phyloP scores from a whole-genome alignment of 495 filamentous ascomycete species.

The Aspergillus baeticus region DNA sequence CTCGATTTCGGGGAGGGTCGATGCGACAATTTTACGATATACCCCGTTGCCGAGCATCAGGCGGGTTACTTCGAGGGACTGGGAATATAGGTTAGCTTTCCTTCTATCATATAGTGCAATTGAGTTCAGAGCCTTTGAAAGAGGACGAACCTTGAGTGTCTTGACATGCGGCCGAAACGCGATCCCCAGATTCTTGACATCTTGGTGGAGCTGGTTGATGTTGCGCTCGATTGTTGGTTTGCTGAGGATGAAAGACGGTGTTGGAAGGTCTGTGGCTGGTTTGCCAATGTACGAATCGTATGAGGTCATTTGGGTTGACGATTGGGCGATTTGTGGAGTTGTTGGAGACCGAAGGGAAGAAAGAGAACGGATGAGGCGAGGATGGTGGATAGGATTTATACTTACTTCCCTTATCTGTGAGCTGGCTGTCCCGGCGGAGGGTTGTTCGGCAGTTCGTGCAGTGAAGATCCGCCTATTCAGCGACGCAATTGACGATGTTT shows the following conservation, averaged over 20 bases:
- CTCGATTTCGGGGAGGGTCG: slow-evolving; percentile 30
- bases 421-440: not conserved
- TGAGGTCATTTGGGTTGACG: slow-evolving; percentile 24
- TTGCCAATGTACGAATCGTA: slow-evolving; percentile 30
- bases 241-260: slow-evolving; percentile 32
- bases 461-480: too few relatives aligned
- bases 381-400: not conserved
- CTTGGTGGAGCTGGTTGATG: slow-evolving; percentile 25
- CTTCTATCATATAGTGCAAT: not conserved
- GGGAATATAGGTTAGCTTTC: not conserved
- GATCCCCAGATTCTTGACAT: slow-evolving; percentile 33
- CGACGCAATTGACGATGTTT: too few relatives aligned
- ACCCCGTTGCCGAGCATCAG: slow-evolving; percentile 33
- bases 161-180: slow-evolving; percentile 36
- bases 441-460: too few relatives aligned
- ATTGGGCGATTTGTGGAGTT: not conserved
- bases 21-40: slow-evolving; percentile 34
- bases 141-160: slow-evolving; percentile 34
- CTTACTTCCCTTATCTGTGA: slow-evolving; percentile 10
- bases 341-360: not conserved
- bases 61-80: slow-evolving; percentile 32
- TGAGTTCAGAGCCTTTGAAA: not conserved
- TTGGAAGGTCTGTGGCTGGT: slow-evolving; percentile 27
- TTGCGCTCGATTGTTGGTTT: slow-evolving; percentile 32
- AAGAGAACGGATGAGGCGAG: not conserved